Conservation (phyloP, 1,284 basidiomycete genomes). For the Gomphus bonarii region DNA sequence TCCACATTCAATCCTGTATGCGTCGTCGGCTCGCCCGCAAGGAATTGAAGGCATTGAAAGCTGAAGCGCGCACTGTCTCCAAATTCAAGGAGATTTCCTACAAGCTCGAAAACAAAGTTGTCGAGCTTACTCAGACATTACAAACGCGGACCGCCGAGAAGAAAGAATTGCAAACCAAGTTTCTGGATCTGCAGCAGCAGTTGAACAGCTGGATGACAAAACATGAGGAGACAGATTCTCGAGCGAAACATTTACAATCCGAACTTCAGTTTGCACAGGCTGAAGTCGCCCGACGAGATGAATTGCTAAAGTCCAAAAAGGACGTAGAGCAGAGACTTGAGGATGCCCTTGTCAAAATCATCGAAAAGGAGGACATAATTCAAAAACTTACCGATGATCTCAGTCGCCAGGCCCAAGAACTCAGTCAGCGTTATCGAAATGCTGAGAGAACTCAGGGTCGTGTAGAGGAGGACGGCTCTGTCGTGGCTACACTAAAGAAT, state of each 20-base stretch:
- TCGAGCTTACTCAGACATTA: conserved; percentile 94
- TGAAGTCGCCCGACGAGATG: conserved; percentile 68
- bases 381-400: conserved; percentile 75
- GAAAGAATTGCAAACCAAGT: conserved; percentile 71
- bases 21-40: conserved; percentile 83
- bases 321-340: conserved; percentile 79
- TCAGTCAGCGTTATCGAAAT: conserved; percentile 72
- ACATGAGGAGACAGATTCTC: conserved; percentile 82
- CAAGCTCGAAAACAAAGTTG: conserved; percentile 97
- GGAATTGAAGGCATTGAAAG: conserved; percentile 74
- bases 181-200: conserved; percentile 77
- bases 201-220: conserved; percentile 77
- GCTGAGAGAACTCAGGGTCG: conserved; percentile 50
- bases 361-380: conserved; percentile 81
- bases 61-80: conserved; percentile 92
- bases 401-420: conserved; percentile 58
- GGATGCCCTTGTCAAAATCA: conserved; percentile 62
- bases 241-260: conserved; percentile 64
- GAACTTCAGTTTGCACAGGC: conserved; percentile 68
- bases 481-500: conserved; percentile 81
- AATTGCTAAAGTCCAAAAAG: conserved; percentile 66
- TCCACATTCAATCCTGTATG: conserved; percentile 87
- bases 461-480: conserved; percentile 71
- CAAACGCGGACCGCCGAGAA: conserved; percentile 90
- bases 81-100: conserved; percentile 99